Evolutionary conservation across 352 stramenopile genomes (phyloP), one percentile per base, ranked within the genome.

Genomic region (Globisporangium paroecandrum): DNA sequence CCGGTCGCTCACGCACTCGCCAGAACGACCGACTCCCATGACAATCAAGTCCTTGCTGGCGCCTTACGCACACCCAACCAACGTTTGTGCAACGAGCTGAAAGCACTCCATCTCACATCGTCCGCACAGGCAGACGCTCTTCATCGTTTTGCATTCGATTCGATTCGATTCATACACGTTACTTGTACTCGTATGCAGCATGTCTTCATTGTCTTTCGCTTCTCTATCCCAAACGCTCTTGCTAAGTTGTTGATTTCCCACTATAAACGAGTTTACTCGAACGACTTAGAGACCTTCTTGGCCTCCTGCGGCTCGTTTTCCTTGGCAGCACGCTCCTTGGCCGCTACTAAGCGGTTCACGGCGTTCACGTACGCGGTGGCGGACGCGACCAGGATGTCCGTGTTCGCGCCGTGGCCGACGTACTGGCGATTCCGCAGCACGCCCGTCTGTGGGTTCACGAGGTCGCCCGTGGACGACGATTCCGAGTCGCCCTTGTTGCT

Each of bases 281-380:
- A 69, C 55, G 65, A 61, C 55, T 75, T 69, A 71, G 65, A 59
- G 20, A 66, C 65, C 41, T 56, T 56, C 68, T 75, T 73, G 15
- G 64, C 43, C 27, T 78, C 69, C 32, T 75, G 64, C 13, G 32
- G 22, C 49, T 32, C 27, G 25, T 36, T 62, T 46, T 72, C 67
- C 38, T 69, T 72, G 18, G 18, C 43, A 64, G 57, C 70, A 58
- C 85, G 83, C 63, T 79, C 71, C 66, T 93, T 89, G 9, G 85
- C 83, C 1, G 82, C 89, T 65, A 96, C 74, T 68, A 94, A 74
- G 64, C 89, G 87, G 77, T 97, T 97, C 25, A 96, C 80, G 15
- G 89, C 89, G 70, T 93, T 95, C 51, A 97, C 79, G 70, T 97
- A 97, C 2, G 89, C 89, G 24, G 89, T 96, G 46, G 90, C 90